phyloP scores from a whole-genome alignment of 2,329 filamentous ascomycete species.

The Pseudogymnoascus sp. region DNA sequence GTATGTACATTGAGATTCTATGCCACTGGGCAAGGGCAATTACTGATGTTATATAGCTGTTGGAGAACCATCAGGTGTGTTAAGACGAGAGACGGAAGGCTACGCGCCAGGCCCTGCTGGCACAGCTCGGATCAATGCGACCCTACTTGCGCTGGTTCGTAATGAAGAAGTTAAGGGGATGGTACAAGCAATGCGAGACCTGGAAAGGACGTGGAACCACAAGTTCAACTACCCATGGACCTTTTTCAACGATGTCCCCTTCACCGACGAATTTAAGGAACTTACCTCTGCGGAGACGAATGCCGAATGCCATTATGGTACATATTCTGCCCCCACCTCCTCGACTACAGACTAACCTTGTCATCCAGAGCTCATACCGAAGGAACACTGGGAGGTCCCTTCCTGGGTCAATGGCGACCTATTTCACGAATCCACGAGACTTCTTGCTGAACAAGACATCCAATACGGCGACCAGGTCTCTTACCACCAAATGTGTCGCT shows the following conservation, averaged over 20 bases:
- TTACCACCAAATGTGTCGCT: conserved; percentile 98
- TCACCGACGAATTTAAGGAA: conserved; percentile 85
- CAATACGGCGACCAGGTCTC: conserved; percentile 85
- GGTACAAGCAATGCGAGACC: conserved; percentile 78
- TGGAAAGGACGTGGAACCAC: conserved; percentile 92
- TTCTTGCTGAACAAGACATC: conserved; percentile 75
- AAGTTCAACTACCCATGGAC: conserved; percentile 99
- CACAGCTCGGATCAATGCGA: conserved; percentile 84
- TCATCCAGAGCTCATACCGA: conserved; percentile 69
- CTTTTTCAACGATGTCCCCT: conserved; percentile 95
- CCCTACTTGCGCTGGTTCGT: conserved; percentile 81
- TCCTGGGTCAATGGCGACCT: conserved; percentile 87
- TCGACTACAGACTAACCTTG: conserved; percentile 15
- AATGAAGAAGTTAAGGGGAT: conserved; percentile 83
- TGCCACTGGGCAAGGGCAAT: not conserved
- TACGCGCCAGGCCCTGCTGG: conserved; percentile 70
- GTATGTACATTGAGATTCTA: conserved; percentile 44
- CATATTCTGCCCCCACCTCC: not conserved
- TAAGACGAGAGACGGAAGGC: conserved; percentile 65
- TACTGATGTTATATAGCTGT: conserved; percentile 49
- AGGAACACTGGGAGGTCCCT: conserved; percentile 88
- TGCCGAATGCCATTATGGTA: conserved; percentile 79
- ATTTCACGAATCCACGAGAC: conserved; percentile 73
- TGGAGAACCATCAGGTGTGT: conserved; percentile 68
- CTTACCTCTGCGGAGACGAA: conserved; percentile 76